A percentile compares a stretch with the other conserved stretches of the same genome.
phyloP scores from a whole-genome alignment of 1,284 basidiomycete species.

The Sporisorium scitamineum region DNA sequence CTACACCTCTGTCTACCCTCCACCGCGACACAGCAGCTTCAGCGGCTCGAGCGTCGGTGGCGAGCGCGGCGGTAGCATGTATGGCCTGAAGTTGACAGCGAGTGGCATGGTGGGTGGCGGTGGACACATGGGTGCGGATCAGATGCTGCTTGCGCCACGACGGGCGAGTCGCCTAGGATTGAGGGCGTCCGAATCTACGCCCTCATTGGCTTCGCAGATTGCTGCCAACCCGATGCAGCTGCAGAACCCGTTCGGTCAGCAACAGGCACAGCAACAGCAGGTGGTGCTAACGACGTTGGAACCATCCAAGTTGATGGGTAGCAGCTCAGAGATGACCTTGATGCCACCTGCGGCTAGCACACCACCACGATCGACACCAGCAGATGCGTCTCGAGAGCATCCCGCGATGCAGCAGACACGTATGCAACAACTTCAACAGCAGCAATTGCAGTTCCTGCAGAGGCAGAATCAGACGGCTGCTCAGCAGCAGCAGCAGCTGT shows the following conservation, averaged over 20 bases:
- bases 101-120: slow-evolving; percentile 23
- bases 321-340: slow-evolving; percentile 2
- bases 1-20: slow-evolving; percentile 50
- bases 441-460: slow-evolving; percentile 35
- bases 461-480: slow-evolving; percentile 19
- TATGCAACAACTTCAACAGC: slow-evolving; percentile 43
- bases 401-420: slow-evolving; percentile 30
- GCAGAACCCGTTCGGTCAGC: slow-evolving; percentile 33
- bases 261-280: slow-evolving; percentile 14
- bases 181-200: slow-evolving; percentile 29
- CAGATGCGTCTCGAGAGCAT: slow-evolving; percentile 28
- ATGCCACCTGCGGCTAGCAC: slow-evolving; percentile 32
- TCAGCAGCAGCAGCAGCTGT: neutral
- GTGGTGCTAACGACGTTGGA: slow-evolving; percentile 28
- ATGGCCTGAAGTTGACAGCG: slow-evolving; percentile 15
- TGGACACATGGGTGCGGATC: slow-evolving; percentile 9
- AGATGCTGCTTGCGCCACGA: slow-evolving; percentile 28
- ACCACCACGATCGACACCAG: slow-evolving; percentile 40
- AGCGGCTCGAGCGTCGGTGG: slow-evolving; percentile 6
- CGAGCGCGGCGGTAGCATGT: slow-evolving; percentile 4
- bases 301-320: slow-evolving; percentile 27
- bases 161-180: slow-evolving; percentile 21
- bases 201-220: slow-evolving; percentile 43
- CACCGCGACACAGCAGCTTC: slow-evolving; percentile 34
- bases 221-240: slow-evolving; percentile 53